Evolutionary conservation across 371 early-diverging fungal species (phyloP).

Genomic region (Cokeromyces recurvatus): DNA sequence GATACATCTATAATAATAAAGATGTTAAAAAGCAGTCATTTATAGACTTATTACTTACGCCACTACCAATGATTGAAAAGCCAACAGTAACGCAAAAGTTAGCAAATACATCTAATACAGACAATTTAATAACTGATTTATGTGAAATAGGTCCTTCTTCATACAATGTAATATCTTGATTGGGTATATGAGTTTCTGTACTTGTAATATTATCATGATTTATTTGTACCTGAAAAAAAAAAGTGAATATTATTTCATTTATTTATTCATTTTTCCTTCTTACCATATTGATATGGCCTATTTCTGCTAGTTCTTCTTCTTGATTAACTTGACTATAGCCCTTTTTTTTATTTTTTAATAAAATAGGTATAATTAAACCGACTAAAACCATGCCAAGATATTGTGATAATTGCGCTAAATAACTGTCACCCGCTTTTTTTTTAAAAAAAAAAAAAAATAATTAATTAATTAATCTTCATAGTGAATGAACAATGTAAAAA

Average conservation of each 20-base stretch:
- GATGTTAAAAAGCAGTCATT: too few species aligned
- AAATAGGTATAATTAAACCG: slow-evolving; percentile 47
- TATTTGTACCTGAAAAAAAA: slow-evolving; percentile 3
- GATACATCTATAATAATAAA: slow-evolving; percentile 53
- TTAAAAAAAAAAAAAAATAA: neutral
- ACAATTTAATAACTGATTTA: slow-evolving; percentile 47
- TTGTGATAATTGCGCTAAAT: slow-evolving; percentile 49
- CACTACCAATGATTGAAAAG: slow-evolving; percentile 71
- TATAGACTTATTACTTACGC: slow-evolving; percentile 36
- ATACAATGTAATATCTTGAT: neutral
- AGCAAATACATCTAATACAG: slow-evolving; percentile 63
- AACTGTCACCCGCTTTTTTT: slow-evolving; percentile 49
- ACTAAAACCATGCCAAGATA: slow-evolving; percentile 59
- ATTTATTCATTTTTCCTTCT: too few species aligned
- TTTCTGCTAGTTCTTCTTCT: slow-evolving; percentile 5
- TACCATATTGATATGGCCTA: neutral
- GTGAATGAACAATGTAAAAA: neutral
- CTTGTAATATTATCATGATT: neutral
- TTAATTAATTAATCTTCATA: neutral
- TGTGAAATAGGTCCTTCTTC: slow-evolving; percentile 39
- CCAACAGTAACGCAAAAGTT: slow-evolving; percentile 70
- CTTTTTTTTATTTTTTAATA: slow-evolving; percentile 20
- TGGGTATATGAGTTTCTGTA: neutral
- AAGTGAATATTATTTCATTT: too few species aligned
- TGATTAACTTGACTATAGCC: slow-evolving; percentile 6